Evolutionary conservation across 805 yeast genomes (phyloP), one percentile per base, ranked within the genome.

Genomic region (Cyberlindnera mycetangii): DNA sequence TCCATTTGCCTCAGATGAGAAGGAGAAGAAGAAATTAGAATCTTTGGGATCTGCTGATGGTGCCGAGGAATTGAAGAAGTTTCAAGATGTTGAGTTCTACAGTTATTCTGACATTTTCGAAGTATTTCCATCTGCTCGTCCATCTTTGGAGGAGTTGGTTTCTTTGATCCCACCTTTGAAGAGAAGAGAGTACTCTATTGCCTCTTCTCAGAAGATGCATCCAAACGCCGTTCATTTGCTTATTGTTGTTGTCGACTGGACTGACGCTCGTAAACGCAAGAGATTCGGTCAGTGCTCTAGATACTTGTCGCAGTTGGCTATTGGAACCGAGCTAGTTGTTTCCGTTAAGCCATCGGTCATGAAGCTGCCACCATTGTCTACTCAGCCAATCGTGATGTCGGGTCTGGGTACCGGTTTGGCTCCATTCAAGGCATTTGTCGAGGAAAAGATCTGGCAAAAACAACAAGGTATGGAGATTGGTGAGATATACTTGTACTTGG

Each of bases 321-420:
- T 85, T 49, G 97, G 97, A 33, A 75, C 84, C 39, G 96, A 89
- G 63, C 74, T 92, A 46, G 95, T 89, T 43, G 98, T 92, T 22
- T 82, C 93, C 50, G 97, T 92, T 46, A 92, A 92, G 70, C 96
- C 97, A 24, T 89, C 97, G 9, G 97, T 92, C 37, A 90, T 92
- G 97, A 92, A 90, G 69, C 73, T 92, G 51, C 98, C 98, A 49
- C 85, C 90, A 57, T 74, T 79, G 51, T 77, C 96, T 9, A 79
- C 81, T 37, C 92, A 88, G 63, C 97, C 98, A 18, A 84, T 92
- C 56, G 83, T 92, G 52, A 92, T 92, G 98, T 84, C 96, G 56
- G 98, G 98, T 58, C 75, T 92, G 55, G 98, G 98, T 69, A 92
- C 98, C 42, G 98, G 98, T 54, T 78, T 92, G 59, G 98, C 98